Conservation (phyloP, 441 rosid species). For the Metrosideros polymorpha region DNA sequence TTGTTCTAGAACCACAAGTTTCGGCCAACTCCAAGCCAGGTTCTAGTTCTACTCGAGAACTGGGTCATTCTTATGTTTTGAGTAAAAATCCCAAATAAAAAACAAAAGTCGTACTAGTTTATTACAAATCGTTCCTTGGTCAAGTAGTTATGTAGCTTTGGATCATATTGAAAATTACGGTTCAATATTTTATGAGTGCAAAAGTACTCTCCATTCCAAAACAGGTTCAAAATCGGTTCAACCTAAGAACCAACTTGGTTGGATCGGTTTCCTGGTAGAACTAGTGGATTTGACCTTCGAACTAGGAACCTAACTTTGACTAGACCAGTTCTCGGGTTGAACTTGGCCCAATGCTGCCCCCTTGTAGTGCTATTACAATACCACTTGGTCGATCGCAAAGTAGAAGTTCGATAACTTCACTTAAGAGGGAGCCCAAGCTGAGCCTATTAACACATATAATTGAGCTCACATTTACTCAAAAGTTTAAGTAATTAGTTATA, state of each 20-base stretch:
- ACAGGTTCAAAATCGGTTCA: not conserved
- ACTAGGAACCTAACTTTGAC: not conserved
- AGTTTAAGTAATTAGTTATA: not conserved
- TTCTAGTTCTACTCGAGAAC: not conserved
- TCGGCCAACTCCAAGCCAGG: not conserved
- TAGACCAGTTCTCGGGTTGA: not conserved
- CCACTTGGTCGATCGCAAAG: not conserved
- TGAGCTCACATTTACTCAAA: not conserved
- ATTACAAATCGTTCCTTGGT: not conserved
- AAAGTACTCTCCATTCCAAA: not conserved
- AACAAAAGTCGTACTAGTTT: not conserved
- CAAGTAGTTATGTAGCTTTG: not conserved
- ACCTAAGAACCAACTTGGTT: not conserved
- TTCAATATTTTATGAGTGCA: not conserved
- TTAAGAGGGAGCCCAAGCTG: not conserved
- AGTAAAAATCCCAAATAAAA: not conserved
- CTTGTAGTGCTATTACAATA: not conserved
- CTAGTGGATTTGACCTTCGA: not conserved
- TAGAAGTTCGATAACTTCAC: not conserved
- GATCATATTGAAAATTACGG: not conserved
- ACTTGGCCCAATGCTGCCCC: too few relatives aligned
- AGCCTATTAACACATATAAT: not conserved
- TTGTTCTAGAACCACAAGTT: not conserved
- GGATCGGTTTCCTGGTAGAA: not conserved
- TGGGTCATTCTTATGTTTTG: not conserved